Conservation (phyloP, 2,329 filamentous ascomycete species). For the Fusarium scirpi region DNA sequence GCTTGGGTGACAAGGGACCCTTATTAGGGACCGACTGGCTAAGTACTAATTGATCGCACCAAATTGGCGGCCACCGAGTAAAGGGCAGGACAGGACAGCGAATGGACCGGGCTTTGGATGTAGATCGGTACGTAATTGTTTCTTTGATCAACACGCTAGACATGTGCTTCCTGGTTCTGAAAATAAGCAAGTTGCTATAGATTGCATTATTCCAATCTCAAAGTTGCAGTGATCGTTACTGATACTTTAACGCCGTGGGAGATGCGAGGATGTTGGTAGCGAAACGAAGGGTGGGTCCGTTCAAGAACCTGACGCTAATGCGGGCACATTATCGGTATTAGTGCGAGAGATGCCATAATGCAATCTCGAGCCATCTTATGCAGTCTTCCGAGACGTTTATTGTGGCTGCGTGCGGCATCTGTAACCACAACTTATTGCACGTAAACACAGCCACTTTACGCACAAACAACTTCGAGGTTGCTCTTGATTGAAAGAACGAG, state of each 20-base stretch:
- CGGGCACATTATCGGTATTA: constrained; percentile 17
- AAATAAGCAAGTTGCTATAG: constrained; percentile 15
- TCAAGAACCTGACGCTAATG: constrained; percentile 27
- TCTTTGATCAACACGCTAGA: not conserved
- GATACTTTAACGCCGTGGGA: constrained; percentile 28
- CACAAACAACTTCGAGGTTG: constrained; percentile 4
- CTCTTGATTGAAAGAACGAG: not conserved
- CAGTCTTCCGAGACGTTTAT: constrained; percentile 6
- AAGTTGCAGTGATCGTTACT: constrained; percentile 26
- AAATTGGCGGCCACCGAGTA: constrained; percentile 34
- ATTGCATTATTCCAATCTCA: constrained; percentile 17
- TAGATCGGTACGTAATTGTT: not conserved
- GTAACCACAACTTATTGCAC: not conserved
- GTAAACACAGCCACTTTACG: constrained; percentile 31
- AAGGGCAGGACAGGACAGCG: constrained; percentile 11
- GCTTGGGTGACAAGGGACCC: constrained; percentile 42
- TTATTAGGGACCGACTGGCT: constrained; percentile 39
- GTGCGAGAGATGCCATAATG: constrained; percentile 3
- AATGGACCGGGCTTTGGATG: constrained; percentile 19
- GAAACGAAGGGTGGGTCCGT: constrained; percentile 37
- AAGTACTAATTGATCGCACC: constrained; percentile 31
- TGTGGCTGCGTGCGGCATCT: constrained; percentile 30
- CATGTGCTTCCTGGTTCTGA: not conserved
- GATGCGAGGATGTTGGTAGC: constrained; percentile 22
- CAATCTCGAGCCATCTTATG: constrained; percentile 7